These are phyloP conservation scores for Boletus subcaerulescens DNA, from an alignment of 768 basidiomycete species.

Conservation along the genomic window DNA sequence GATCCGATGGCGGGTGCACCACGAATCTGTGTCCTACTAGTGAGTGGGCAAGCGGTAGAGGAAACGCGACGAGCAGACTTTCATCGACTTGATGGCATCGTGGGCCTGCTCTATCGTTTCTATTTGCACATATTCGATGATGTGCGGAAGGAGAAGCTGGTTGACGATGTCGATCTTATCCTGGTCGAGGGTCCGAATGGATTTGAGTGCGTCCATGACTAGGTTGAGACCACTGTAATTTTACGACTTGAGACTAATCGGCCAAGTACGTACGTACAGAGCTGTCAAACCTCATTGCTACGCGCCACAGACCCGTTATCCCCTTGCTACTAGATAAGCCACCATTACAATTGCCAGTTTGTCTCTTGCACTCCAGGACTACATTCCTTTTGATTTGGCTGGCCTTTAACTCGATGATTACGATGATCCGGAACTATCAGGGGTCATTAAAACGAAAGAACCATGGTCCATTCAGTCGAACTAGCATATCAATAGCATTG, in stretches of 20 bases:
- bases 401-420: too few relatives aligned
- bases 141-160: conserved; percentile 83
- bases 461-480: too few relatives aligned
- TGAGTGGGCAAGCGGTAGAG: neutral
- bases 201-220: conserved; percentile 29
- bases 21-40: conserved; percentile 50
- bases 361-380: too few relatives aligned
- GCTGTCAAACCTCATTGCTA: neutral
- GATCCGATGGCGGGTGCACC: conserved; percentile 96
- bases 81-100: conserved; percentile 96
- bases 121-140: conserved; percentile 63
- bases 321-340: too few relatives aligned
- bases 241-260: neutral
- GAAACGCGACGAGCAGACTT: conserved; percentile 44
- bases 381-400: too few relatives aligned
- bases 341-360: too few relatives aligned
- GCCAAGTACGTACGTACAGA: neutral
- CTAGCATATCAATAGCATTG: too few relatives aligned
- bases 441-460: too few relatives aligned
- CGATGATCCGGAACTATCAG: too few relatives aligned
- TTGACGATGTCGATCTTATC: conserved; percentile 81
- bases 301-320: too few relatives aligned
- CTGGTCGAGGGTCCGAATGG: conserved; percentile 41
- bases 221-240: neutral
- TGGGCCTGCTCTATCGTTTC: conserved; percentile 79